These are phyloP conservation scores for Trichoderma hamatum DNA, from an alignment of 2,329 filamentous ascomycete genomes.

Conservation along the genomic window DNA sequence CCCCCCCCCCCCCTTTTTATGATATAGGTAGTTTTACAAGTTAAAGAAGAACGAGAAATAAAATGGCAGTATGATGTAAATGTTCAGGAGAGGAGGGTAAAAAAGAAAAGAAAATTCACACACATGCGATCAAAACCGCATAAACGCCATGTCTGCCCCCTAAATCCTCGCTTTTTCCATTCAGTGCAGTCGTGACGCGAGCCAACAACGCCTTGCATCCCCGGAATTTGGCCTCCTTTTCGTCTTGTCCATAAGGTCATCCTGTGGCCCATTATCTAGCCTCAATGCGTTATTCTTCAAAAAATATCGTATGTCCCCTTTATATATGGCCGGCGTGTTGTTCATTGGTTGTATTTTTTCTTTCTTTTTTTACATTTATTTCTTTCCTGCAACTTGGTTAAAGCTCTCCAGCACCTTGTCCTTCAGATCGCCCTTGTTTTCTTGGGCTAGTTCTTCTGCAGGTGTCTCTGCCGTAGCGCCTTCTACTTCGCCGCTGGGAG, in stretches of 20 bases:
- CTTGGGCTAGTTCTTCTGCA: constrained; percentile 27
- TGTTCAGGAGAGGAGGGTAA: background rate
- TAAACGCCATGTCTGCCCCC: constrained; percentile 17
- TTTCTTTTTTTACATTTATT: constrained; percentile 31
- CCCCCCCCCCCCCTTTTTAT: no score
- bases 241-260: background rate
- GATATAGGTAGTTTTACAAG: constrained; percentile 7
- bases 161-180: constrained; percentile 2
- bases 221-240: background rate
- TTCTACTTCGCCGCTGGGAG: constrained; percentile 26
- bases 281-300: background rate
- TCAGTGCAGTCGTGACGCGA: constrained; percentile 13
- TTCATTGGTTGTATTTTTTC: background rate
- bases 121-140: constrained; percentile 5
- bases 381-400: constrained; percentile 41
- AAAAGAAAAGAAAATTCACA: background rate
- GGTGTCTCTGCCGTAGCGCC: background rate
- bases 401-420: constrained; percentile 48
- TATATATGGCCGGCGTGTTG: background rate
- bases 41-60: background rate
- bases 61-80: constrained; percentile 2
- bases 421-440: constrained; percentile 39
- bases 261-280: background rate
- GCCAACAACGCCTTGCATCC: constrained; percentile 16
- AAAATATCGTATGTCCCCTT: background rate